Conservation (phyloP, 2,329 filamentous ascomycete species). For the Alternaria infectoria region DNA sequence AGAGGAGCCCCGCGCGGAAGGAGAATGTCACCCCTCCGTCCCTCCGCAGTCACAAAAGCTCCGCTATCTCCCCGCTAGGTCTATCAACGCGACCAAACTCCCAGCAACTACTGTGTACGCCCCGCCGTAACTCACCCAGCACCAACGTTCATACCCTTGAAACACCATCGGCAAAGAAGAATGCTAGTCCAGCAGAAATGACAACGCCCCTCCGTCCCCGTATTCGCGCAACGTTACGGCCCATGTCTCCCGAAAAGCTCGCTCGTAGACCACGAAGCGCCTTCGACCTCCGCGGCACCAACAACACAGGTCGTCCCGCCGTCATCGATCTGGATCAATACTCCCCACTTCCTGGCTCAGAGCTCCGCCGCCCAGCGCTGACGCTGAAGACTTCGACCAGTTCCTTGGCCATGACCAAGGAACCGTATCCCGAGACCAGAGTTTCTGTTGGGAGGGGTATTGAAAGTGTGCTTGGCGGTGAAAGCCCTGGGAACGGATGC, state of each 20-base stretch:
- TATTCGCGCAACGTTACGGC: slow-evolving; percentile 22
- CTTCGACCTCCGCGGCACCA: slow-evolving; percentile 36
- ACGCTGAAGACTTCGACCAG: slow-evolving; percentile 13
- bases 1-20: slow-evolving; percentile 19
- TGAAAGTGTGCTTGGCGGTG: slow-evolving; percentile 15
- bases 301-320: not conserved
- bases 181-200: not conserved
- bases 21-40: slow-evolving; percentile 31
- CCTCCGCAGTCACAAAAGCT: not conserved
- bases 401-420: slow-evolving; percentile 23
- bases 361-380: slow-evolving; percentile 7
- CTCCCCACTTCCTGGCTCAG: slow-evolving; percentile 7
- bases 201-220: slow-evolving; percentile 15
- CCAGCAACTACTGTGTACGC: slow-evolving; percentile 23
- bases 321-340: not conserved
- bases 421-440: slow-evolving; percentile 13
- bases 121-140: slow-evolving; percentile 18
- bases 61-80: not conserved
- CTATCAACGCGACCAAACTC: slow-evolving; percentile 19
- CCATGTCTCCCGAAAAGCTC: slow-evolving; percentile 29
- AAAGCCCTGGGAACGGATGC: not conserved
- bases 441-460: slow-evolving; percentile 13
- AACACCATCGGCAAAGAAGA: not conserved
- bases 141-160: slow-evolving; percentile 17
- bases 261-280: slow-evolving; percentile 39